Percentiles rank a stretch among this genome's conserved stretches.
phyloP scores from a whole-genome alignment of 2,329 filamentous ascomycete species.

The Colletotrichum tropicale region DNA sequence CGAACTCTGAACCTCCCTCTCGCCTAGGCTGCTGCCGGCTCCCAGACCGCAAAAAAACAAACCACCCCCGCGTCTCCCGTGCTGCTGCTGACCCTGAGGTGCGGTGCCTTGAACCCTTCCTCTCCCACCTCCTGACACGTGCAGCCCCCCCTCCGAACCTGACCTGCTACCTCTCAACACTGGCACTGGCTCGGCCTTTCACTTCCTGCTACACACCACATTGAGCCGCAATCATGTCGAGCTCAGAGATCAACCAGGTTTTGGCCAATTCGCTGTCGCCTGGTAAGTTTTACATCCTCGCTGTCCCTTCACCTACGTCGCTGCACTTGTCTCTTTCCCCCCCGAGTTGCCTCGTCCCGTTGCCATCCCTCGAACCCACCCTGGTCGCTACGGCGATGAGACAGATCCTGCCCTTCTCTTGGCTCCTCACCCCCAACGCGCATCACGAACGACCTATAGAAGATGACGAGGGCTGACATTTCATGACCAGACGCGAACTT shows the following conservation, averaged over 20 bases:
- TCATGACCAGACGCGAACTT: slow-evolving; percentile 76
- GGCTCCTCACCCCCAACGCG: slow-evolving; percentile 6
- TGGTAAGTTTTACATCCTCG: slow-evolving; percentile 63
- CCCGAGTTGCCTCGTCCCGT: background rate
- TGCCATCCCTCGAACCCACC: background rate
- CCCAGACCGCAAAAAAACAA: background rate
- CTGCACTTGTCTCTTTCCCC: background rate
- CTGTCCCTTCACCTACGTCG: background rate
- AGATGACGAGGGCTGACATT: slow-evolving; percentile 27
- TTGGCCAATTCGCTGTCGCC: slow-evolving; percentile 95
- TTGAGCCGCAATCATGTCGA: slow-evolving; percentile 60
- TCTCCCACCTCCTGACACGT: slow-evolving; percentile 21
- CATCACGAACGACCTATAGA: background rate
- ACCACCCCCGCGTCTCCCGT: slow-evolving; percentile 10
- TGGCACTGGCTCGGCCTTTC: slow-evolving; percentile 17
- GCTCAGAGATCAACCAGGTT: slow-evolving; percentile 96
- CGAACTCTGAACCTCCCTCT: background rate
- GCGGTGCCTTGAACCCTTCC: slow-evolving; percentile 15
- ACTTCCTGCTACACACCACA: slow-evolving; percentile 15
- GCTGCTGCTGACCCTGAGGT: slow-evolving; percentile 7
- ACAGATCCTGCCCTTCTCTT: background rate
- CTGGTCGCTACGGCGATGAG: slow-evolving; percentile 2
- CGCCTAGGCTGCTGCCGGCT: background rate
- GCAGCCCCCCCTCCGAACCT: slow-evolving; percentile 15
- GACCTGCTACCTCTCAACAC: slow-evolving; percentile 7